Base-by-base conservation (phyloP, 1,284 basidiomycete species). In the Trametes sp. region DNA sequence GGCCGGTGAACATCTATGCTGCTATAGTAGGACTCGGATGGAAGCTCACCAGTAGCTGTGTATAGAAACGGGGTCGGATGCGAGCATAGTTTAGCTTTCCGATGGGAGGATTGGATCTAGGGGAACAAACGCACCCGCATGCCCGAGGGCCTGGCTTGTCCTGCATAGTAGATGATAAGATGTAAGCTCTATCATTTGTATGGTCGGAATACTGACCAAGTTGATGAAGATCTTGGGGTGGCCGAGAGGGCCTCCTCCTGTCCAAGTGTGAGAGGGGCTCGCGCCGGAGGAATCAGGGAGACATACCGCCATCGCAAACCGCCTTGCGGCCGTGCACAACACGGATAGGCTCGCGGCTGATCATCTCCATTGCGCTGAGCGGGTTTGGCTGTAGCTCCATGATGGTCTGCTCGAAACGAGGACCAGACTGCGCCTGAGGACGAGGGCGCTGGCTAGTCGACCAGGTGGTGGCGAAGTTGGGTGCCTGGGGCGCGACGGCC, bases 141-240 rank as follows among this genome's bases (percentile, higher is more conserved):
- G 93, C 76, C 73, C 86, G 85, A 74, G 89, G 82, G 55, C 90
- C 88, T 61, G 89, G 85, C 74, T 92, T 85, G 80, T 94, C 92
- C 87, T 93, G 68, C 48, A 49, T 8, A 16, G 29, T 26, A 44
- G 2, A 28, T 6, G 13, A 5, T 59, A 0, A 59, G 42, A 29
- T 19, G 14, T 38, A n/a, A n/a, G 23, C 33, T 46, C 28, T 24
- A 45, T 38, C 3, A 24, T 35, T 11, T 33, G 31, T 56, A n/a
- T n/a, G n/a, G n/a, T 29, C 57, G 58, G 52, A 50, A 6, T 5
- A 74, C 88, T 61, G 70, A 93, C 96, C 75, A 98, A 78, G 82
- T 98, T 98, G 78, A 98, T 97, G 75, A 87, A 98, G 69, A 98
- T 90, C 83, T 95, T 96, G 16, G 97, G 97, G 77, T 99, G 97